phyloP scores from a whole-genome alignment of 805 yeast species.

The Saccharomycopsis fibuligera region DNA sequence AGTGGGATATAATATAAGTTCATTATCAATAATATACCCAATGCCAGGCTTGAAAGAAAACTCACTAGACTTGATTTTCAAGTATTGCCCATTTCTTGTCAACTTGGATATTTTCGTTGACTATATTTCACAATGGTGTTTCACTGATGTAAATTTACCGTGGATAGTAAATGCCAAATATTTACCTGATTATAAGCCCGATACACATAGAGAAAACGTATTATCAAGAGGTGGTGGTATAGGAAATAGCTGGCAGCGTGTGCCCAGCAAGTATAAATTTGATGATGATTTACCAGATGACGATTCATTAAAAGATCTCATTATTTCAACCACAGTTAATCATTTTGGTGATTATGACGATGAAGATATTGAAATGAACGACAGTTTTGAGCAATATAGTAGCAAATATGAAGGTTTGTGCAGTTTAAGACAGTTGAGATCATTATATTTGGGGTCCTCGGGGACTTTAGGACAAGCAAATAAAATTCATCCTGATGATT shows the following conservation, averaged over 20 bases:
- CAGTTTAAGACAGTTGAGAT: conserved; percentile 43
- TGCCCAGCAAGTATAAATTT: conserved; percentile 2
- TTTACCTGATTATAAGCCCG: conserved; percentile 10
- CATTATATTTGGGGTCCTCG: conserved; percentile 70
- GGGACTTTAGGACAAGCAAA: conserved; percentile 82
- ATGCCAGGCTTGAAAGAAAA: conserved; percentile 71
- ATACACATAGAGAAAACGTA: conserved; percentile 8
- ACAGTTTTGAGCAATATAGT: not conserved
- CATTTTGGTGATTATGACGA: conserved; percentile 14
- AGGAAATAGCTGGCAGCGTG: not conserved
- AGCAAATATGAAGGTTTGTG: conserved; percentile 1
- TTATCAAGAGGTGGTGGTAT: conserved; percentile 1
- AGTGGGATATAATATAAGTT: conserved; percentile 59
- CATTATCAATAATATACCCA: conserved; percentile 73
- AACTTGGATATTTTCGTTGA: conserved; percentile 71
- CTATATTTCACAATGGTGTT: conserved; percentile 50
- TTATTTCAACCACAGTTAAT: conserved; percentile 13
- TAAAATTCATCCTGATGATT: conserved; percentile 81
- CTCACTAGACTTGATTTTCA: conserved; percentile 67
- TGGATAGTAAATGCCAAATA: conserved; percentile 21
- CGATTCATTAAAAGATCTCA: conserved; percentile 5
- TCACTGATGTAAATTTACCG: conserved; percentile 34
- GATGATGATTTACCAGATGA: conserved; percentile 2
- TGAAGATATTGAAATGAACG: conserved; percentile 1
- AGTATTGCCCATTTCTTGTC: conserved; percentile 67